Evolutionary conservation across 2,329 filamentous ascomycete genomes (phyloP).

Genomic region (Fusarium protoensiforme): DNA sequence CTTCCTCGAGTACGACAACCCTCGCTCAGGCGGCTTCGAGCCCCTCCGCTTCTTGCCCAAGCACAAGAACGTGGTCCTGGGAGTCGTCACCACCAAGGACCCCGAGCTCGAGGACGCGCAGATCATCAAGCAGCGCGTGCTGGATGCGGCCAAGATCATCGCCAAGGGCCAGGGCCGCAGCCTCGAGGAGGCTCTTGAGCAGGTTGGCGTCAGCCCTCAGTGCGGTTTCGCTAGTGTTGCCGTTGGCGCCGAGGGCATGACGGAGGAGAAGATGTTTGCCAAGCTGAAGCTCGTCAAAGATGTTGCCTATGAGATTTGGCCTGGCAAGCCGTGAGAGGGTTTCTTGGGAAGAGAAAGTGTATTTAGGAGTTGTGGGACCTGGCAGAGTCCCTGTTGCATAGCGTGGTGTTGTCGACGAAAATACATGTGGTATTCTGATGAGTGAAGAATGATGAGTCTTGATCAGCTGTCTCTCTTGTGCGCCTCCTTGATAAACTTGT

Average conservation of each 20-base stretch:
- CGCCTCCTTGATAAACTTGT: neutral
- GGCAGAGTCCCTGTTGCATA: slow-evolving; percentile 16
- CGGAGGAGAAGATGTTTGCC: slow-evolving; percentile 74
- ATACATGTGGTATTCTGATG: neutral
- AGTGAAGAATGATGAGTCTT: neutral
- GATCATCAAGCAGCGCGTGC: slow-evolving; percentile 64
- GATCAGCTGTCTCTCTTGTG: neutral
- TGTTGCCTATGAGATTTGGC: slow-evolving; percentile 75
- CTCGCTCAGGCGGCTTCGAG: slow-evolving; percentile 70
- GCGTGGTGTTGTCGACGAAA: slow-evolving; percentile 22
- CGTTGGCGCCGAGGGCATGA: slow-evolving; percentile 72
- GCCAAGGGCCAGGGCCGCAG: slow-evolving; percentile 71
- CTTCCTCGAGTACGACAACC: slow-evolving; percentile 70
- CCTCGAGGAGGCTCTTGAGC: slow-evolving; percentile 71
- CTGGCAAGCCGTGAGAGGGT: slow-evolving; percentile 24
- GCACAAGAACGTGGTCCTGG: slow-evolving; percentile 71
- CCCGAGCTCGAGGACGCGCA: slow-evolving; percentile 66
- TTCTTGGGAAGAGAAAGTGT: neutral
- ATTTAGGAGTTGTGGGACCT: neutral
- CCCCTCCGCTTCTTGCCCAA: slow-evolving; percentile 68
- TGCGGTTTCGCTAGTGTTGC: slow-evolving; percentile 78
- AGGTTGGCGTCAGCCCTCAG: slow-evolving; percentile 75
- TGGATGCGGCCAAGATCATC: slow-evolving; percentile 72
- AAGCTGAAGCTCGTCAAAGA: slow-evolving; percentile 76
- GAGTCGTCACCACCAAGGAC: slow-evolving; percentile 71